Evolutionary conservation across 2,329 filamentous ascomycete species (phyloP), one percentile per base, ranked within the genome.

Genomic region (Amylocarpus encephaloides): DNA sequence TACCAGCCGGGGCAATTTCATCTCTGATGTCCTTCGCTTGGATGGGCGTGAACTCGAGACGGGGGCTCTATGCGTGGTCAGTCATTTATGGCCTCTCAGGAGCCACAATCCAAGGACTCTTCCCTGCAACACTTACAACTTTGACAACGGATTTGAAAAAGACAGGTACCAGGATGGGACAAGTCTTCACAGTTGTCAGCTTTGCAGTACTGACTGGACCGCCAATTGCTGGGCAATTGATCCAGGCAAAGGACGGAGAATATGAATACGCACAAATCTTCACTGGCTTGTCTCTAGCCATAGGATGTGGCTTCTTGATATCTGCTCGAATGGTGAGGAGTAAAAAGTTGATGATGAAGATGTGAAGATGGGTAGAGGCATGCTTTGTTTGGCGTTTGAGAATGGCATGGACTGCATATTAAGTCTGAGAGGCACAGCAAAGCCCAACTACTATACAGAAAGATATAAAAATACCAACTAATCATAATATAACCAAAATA

Each of bases 251-350:
- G 19, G 55, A 66, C 10, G 76, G 75, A 0, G 58, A 65, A 6
- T 80, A 75, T 60, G 51, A 75, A 33, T 74, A 73, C 58, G 73
- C 75, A 13, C 75, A 79, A 64, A 68, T 75, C 50, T 78, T 76
- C 62, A 71, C 74, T 38, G 76, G 71, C 0, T 60, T 64, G 45
- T 65, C 67, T 12, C 65, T 79, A 49, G 51, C 75, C 15, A 58
- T 70, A 5, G 76, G 75, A 26, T 63, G 64, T 22, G 47, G 66
- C n/a, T 64, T 73, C 3, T 58, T 78, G 54, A 44, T 69, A 15
- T 66, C 62, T 13, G 68, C 72, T 6, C 67, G 73, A 49, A 55
- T 70, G 39, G 63, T 62, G 5, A 70, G 68, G 49, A 62, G 67
- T 36, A 69, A 68, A 6, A 62, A 64, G 55, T 49, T 60, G 30